phyloP scores from a whole-genome alignment of 208 protist genomes.

The Herpetomonas tarakana region DNA sequence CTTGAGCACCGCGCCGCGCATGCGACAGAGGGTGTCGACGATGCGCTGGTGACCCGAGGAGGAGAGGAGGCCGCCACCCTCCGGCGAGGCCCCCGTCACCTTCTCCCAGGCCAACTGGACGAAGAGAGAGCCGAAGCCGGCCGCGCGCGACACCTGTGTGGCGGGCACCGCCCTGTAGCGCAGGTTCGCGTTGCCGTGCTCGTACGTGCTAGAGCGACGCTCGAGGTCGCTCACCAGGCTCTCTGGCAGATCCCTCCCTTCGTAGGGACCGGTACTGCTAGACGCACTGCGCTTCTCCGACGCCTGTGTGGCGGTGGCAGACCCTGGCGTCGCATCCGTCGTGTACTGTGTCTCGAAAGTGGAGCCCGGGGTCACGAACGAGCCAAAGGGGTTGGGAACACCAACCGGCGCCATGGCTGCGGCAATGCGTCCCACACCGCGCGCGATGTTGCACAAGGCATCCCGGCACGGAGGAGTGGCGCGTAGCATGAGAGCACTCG shows the following conservation, averaged over 20 bases:
- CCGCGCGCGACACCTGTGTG: slow-evolving; percentile 46
- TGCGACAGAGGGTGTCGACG: slow-evolving; percentile 93
- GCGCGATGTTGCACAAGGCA: slow-evolving; percentile 47
- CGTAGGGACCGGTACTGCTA: background rate
- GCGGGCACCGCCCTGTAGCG: slow-evolving; percentile 59
- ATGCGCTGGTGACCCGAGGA: slow-evolving; percentile 66
- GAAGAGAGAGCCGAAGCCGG: slow-evolving; percentile 67
- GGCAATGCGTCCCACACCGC: slow-evolving; percentile 35
- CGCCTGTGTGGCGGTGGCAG: too few relatives aligned
- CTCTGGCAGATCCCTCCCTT: background rate
- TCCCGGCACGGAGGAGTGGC: slow-evolving; percentile 11
- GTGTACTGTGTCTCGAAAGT: slow-evolving; percentile 9
- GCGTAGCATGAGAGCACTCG: slow-evolving; percentile 18
- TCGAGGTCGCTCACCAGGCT: slow-evolving; percentile 8
- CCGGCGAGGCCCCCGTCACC: slow-evolving; percentile 23
- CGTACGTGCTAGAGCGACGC: background rate
- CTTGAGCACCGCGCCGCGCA: slow-evolving; percentile 93
- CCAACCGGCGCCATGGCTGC: slow-evolving; percentile 20
- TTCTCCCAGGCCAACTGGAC: slow-evolving; percentile 70
- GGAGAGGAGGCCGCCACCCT: slow-evolving; percentile 34
- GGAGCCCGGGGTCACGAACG: background rate
- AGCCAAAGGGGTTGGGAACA: background rate
- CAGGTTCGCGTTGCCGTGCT: slow-evolving; percentile 13
- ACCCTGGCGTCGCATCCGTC: too few relatives aligned
- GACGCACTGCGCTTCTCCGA: background rate